Conservation (phyloP, 1,284 basidiomycete species). For the Taiwanofungus camphoratus region DNA sequence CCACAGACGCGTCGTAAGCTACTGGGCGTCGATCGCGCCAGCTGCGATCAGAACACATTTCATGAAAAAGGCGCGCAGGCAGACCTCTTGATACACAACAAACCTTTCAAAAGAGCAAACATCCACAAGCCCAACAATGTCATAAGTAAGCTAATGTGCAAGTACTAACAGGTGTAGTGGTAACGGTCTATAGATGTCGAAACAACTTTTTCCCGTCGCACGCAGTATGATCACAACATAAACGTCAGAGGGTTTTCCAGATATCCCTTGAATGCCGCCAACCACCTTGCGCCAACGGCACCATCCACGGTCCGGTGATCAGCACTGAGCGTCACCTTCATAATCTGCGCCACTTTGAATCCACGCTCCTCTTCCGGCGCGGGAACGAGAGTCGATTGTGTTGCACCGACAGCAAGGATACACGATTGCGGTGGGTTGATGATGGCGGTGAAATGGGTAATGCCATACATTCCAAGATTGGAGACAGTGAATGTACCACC, state of each 20-base stretch:
- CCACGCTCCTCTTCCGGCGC: slow-evolving; percentile 88
- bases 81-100: too few relatives aligned
- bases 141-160: slow-evolving; percentile 4
- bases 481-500: slow-evolving; percentile 99
- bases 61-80: not conserved
- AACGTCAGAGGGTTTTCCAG: slow-evolving; percentile 95
- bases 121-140: not conserved
- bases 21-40: not conserved
- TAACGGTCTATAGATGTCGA: slow-evolving; percentile 6
- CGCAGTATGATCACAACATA: slow-evolving; percentile 63
- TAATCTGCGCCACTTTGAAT: slow-evolving; percentile 87
- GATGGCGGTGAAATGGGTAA: slow-evolving; percentile 96
- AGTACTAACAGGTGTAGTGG: slow-evolving; percentile 2
- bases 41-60: not conserved
- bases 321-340: slow-evolving; percentile 95
- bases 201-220: slow-evolving; percentile 3
- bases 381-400: slow-evolving; percentile 83
- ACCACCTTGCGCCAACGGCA: slow-evolving; percentile 85
- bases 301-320: slow-evolving; percentile 97
- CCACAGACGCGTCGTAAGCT: slow-evolving; percentile 6
- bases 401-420: slow-evolving; percentile 93
- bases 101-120: not conserved
- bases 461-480: slow-evolving; percentile 98
- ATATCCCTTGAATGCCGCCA: slow-evolving; percentile 94
- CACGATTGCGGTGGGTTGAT: slow-evolving; percentile 99